Conservation (phyloP, 2,329 filamentous ascomycete genomes). For the Penicillium sp. region DNA sequence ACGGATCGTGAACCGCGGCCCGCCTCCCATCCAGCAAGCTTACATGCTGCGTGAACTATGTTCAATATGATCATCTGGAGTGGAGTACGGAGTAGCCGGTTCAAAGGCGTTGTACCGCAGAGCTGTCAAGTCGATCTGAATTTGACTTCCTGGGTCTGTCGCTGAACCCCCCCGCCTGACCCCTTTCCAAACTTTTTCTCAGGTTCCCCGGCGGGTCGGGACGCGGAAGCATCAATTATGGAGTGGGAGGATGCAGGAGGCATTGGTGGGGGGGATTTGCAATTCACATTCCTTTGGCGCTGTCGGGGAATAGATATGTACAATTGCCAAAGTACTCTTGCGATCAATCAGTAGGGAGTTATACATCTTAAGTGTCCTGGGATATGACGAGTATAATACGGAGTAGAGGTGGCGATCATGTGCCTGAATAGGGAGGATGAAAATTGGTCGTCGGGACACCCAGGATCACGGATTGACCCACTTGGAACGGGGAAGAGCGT, state of each 20-base stretch:
- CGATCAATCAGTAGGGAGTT: neutral
- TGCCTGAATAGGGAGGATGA: slow-evolving; percentile 1
- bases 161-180: neutral
- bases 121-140: slow-evolving; percentile 13
- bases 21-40: slow-evolving; percentile 5
- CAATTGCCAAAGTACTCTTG: slow-evolving; percentile 3
- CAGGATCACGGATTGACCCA: slow-evolving; percentile 14
- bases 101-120: slow-evolving; percentile 2
- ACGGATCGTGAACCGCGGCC: slow-evolving; percentile 14
- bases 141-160: slow-evolving; percentile 1
- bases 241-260: neutral
- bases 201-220: slow-evolving; percentile 14
- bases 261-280: neutral
- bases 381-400: slow-evolving; percentile 7
- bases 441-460: slow-evolving; percentile 5
- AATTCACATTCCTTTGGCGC: neutral
- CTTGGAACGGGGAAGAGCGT: slow-evolving; percentile 17
- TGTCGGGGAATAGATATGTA: slow-evolving; percentile 1
- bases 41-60: neutral
- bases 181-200: neutral
- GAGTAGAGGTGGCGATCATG: neutral
- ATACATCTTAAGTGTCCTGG: neutral
- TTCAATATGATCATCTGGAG: neutral
- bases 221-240: slow-evolving; percentile 13
- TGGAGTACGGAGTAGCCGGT: neutral